Evolutionary conservation across 2,329 filamentous ascomycete genomes (phyloP).

Genomic region (Scedosporium dehoogii): DNA sequence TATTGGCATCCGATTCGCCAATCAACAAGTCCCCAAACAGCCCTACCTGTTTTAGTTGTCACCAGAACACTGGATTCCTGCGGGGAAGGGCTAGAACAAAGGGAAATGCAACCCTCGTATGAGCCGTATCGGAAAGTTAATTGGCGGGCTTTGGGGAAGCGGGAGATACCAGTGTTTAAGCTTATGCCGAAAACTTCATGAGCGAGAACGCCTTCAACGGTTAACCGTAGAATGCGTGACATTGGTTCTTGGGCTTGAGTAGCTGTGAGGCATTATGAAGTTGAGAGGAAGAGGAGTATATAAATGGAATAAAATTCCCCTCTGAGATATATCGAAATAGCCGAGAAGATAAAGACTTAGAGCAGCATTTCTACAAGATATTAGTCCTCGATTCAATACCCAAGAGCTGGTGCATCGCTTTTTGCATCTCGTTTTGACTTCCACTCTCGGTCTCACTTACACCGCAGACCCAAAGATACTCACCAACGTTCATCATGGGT

Average conservation of each 20-base stretch:
- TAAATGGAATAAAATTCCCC: neutral
- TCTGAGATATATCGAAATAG: neutral
- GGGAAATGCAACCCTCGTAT: neutral
- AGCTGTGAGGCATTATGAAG: too few relatives aligned
- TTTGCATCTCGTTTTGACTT: neutral
- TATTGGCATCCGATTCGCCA: too few relatives aligned
- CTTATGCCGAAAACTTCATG: neutral
- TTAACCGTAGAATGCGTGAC: neutral
- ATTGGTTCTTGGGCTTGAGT: neutral
- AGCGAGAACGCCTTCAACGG: neutral
- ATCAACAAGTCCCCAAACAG: too few relatives aligned
- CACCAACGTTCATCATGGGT: neutral
- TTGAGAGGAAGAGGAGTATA: neutral
- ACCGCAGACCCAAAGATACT: neutral
- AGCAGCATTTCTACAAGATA: neutral
- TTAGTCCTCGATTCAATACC: neutral
- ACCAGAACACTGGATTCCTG: too few relatives aligned
- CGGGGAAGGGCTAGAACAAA: too few relatives aligned
- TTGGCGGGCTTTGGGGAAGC: neutral
- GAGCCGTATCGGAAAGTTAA: neutral
- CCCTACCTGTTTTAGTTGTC: too few relatives aligned
- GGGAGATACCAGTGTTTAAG: neutral
- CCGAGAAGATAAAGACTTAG: neutral
- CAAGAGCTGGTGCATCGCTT: too few relatives aligned
- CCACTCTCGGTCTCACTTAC: neutral